Conservation (phyloP, 78 protist species). For the Carpediemonas membranifera region DNA sequence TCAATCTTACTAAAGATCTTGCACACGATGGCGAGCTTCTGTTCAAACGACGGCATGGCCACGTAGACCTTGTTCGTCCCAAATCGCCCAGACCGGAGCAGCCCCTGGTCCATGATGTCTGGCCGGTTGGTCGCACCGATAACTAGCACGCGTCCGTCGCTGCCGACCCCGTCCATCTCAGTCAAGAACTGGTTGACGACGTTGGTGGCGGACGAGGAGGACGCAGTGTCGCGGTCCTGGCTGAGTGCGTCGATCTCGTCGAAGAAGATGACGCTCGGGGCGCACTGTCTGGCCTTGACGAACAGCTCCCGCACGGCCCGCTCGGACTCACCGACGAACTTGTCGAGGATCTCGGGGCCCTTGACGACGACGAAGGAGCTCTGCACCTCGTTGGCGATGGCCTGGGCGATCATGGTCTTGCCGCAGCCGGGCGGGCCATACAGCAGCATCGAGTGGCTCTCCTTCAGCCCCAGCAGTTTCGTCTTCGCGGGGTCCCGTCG, state of each 20-base stretch:
- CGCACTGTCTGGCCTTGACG: slow-evolving; percentile 62
- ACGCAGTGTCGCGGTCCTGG: slow-evolving; percentile 47
- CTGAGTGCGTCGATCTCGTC: slow-evolving; percentile 96
- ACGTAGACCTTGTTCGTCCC: too few relatives aligned
- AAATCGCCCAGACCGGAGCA: slow-evolving; percentile 93
- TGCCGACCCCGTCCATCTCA: slow-evolving; percentile 91
- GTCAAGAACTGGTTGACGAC: slow-evolving; percentile 83
- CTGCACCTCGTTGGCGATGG: slow-evolving; percentile 33
- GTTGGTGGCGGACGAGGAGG: slow-evolving; percentile 44
- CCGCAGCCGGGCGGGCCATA: slow-evolving; percentile 99
- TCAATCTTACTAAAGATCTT: too few relatives aligned
- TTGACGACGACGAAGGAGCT: slow-evolving; percentile 91
- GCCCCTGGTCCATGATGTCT: slow-evolving; percentile 34
- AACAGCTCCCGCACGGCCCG: slow-evolving; percentile 79
- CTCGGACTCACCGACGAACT: slow-evolving; percentile 97
- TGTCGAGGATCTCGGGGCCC: slow-evolving; percentile 96
- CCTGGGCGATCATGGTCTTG: slow-evolving; percentile 74
- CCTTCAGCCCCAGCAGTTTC: slow-evolving; percentile 13
- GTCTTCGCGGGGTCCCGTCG: slow-evolving; percentile 26
- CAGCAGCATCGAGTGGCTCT: slow-evolving; percentile 42
- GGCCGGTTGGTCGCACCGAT: slow-evolving; percentile 96
- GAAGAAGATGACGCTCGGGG: slow-evolving; percentile 95
- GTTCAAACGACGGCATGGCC: too few relatives aligned
- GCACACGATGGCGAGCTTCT: too few relatives aligned
- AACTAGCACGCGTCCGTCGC: slow-evolving; percentile 47